Conservation (phyloP, 208 protist genomes). For the Trypanosomatidae sp. region DNA sequence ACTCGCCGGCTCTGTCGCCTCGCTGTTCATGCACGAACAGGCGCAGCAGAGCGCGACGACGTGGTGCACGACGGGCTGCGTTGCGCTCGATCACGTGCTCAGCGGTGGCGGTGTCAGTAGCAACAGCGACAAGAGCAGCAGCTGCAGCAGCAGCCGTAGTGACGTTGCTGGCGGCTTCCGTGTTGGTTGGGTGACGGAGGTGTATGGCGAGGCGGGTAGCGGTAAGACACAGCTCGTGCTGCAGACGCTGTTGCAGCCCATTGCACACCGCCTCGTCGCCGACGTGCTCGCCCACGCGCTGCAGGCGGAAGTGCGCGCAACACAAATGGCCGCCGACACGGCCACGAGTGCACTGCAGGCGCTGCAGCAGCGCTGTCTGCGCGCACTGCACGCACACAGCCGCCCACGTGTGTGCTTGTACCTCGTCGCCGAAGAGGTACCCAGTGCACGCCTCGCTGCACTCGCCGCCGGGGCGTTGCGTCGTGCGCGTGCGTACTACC, state of each 20-base stretch:
- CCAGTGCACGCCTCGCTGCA: constrained; percentile 10
- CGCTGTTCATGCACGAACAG: no score
- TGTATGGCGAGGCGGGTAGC: constrained; percentile 61
- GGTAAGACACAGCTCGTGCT: constrained; percentile 70
- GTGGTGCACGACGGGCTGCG: constrained; percentile 22
- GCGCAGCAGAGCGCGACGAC: not conserved
- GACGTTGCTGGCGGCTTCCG: constrained; percentile 16
- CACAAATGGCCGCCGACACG: not conserved
- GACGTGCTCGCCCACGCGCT: constrained; percentile 1
- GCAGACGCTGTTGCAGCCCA: constrained; percentile 35
- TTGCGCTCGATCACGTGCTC: constrained; percentile 13
- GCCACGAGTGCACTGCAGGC: not conserved
- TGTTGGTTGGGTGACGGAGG: constrained; percentile 37
- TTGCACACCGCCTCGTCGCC: constrained; percentile 12
- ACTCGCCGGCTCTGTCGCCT: no score
- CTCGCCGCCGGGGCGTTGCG: constrained; percentile 11
- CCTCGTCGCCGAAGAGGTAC: constrained; percentile 47
- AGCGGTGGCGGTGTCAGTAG: constrained; percentile 24
- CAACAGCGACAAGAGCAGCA: no score
- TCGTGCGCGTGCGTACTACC: constrained; percentile 3
- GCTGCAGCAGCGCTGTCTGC: not conserved
- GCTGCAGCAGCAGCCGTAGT: no score
- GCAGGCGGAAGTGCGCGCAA: not conserved
- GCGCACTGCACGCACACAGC: not conserved
- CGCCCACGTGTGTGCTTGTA: constrained; percentile 19